Evolutionary conservation across 768 basidiomycete species (phyloP).

Genomic region (Mrakia hoshinonis): DNA sequence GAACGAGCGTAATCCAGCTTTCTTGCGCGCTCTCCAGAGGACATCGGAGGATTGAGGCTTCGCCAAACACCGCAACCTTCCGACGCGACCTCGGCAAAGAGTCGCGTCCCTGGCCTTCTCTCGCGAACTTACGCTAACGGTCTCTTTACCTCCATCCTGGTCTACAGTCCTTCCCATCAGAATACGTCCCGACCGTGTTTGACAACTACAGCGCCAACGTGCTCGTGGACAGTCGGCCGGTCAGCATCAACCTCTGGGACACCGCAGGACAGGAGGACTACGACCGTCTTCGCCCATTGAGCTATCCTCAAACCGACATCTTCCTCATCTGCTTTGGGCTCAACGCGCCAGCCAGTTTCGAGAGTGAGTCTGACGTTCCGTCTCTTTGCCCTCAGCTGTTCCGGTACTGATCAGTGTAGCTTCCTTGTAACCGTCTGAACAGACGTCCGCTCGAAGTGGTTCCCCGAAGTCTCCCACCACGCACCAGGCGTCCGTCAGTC

Average conservation of each 20-base stretch:
- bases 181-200: slow-evolving; percentile 55
- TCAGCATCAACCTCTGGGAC: slow-evolving; percentile 64
- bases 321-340: slow-evolving; percentile 99
- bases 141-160: neutral
- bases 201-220: slow-evolving; percentile 90
- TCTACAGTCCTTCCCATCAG: neutral
- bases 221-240: slow-evolving; percentile 94
- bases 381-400: neutral
- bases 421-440: no score
- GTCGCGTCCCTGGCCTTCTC: neutral
- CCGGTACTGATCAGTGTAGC: neutral
- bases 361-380: neutral
- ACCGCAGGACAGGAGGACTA: slow-evolving; percentile 90
- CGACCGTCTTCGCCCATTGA: slow-evolving; percentile 80
- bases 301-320: slow-evolving; percentile 98
- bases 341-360: slow-evolving; percentile 72
- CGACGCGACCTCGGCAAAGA: no score
- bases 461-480: slow-evolving; percentile 25
- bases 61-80: no score
- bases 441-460: slow-evolving; percentile 77
- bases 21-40: no score
- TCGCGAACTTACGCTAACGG: neutral
- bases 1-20: no score
- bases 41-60: no score
- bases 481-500: slow-evolving; percentile 3